Base-by-base conservation (phyloP, 2,329 filamentous ascomycete species). In the Trichoderma pleuroti region DNA sequence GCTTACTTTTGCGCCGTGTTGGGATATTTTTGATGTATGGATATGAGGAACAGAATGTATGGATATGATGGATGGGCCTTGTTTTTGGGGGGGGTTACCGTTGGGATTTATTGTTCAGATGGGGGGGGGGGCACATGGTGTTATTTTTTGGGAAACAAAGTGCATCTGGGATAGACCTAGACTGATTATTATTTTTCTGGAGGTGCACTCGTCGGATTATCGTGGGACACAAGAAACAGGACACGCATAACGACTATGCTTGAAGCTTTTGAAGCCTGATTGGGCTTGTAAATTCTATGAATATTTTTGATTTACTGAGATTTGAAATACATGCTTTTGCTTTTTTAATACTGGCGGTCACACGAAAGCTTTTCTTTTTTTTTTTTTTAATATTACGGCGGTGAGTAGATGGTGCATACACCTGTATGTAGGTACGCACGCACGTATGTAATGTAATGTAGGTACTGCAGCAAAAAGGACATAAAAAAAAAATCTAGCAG, bases 141-240 rank as follows among this genome's bases (percentile, higher is more conserved):
- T 34, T n/a, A n/a, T n/a, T n/a, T 39, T 28, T 24, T 11, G 46
- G 32, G 34, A 36, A 36, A 32, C 61, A 64, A 26, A 36, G 62
- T 65, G 62, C 62, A 54, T 52, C 62, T 65, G n/a, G 46, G 62
- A 65, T 65, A 65, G 62, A 65, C n/a, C 30, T 65, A 65, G 62
- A 65, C 42, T 65, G 62, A 65, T 52, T 36, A 9, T 60, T 32
- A 39, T 14, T 60, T 32, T 60, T 52, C 46, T 65, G 62, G 62
- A 65, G 62, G 46, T 54, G 62, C 62, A 65, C 62, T 54, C 54
- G 62, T 36, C 30, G 61, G 7, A 64, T 52, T 16, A 30, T 59
- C 30, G 26, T 59, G 56, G 56, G 56, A 59, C 14, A 59, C 24
- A 59, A 16, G 54, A 54, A 54, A 63, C 52, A 46, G 66, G 54